These are phyloP conservation scores for Aspergillus diversus DNA, from an alignment of 495 filamentous ascomycete genomes.

Conservation along the genomic window DNA sequence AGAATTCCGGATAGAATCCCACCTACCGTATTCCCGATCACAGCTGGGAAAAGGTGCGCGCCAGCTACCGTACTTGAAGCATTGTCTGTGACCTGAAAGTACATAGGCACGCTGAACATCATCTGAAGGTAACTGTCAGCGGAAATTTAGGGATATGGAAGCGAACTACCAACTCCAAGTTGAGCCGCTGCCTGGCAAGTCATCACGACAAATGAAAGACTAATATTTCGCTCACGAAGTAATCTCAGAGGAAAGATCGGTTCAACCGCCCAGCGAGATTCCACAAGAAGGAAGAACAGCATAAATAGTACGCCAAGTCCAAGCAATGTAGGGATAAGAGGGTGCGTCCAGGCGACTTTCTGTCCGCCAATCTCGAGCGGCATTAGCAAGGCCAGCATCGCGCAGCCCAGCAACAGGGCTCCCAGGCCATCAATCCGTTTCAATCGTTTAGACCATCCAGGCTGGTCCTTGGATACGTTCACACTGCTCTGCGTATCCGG, in stretches of 20 bases:
- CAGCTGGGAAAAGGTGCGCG: constrained; percentile 62
- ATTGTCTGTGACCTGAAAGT: constrained; percentile 62
- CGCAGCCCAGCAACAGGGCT: constrained; percentile 18
- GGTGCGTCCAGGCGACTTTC: constrained; percentile 39
- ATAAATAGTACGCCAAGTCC: background rate
- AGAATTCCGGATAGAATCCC: constrained; percentile 57
- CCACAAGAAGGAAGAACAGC: background rate
- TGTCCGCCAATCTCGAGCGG: constrained; percentile 35
- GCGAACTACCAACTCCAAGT: background rate
- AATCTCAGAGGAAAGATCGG: constrained; percentile 63
- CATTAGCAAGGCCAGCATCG: background rate
- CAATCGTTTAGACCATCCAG: background rate
- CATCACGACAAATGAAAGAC: constrained; percentile 54
- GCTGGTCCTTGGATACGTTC: background rate
- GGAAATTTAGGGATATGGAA: background rate
- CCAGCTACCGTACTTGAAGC: constrained; percentile 58
- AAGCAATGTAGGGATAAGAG: background rate
- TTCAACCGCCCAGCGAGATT: constrained; percentile 22
- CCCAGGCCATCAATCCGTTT: constrained; percentile 9
- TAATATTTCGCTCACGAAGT: constrained; percentile 53
- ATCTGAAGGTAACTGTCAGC: constrained; percentile 33
- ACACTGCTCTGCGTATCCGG: background rate
- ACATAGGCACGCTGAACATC: constrained; percentile 58
- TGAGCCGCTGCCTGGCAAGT: constrained; percentile 51
- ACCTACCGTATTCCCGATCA: constrained; percentile 64